Percentiles rank a stretch among this genome's conserved stretches.
Evolutionary conservation across 345 rosid species (phyloP).

Genomic region (Euphorbia pulcherrima): DNA sequence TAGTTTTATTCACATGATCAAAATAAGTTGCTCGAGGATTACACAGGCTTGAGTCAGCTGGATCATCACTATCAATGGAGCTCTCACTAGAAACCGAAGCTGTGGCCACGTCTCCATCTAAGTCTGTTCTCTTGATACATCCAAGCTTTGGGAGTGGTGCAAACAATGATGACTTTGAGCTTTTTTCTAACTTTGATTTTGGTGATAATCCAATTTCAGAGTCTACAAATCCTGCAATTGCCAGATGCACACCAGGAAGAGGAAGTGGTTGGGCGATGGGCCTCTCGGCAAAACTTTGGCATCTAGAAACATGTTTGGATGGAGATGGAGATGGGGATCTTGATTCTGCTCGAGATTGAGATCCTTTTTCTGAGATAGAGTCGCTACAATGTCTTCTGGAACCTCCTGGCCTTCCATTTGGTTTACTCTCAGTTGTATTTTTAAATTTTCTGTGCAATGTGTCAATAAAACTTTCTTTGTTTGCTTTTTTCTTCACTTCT

Average conservation of each 20-base stretch:
- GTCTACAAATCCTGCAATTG: slow-evolving; percentile 11
- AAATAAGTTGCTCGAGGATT: slow-evolving; percentile 21
- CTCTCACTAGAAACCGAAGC: slow-evolving; percentile 26
- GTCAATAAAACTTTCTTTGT: slow-evolving; percentile 30
- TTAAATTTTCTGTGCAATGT: slow-evolving; percentile 24
- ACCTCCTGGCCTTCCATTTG: slow-evolving; percentile 19
- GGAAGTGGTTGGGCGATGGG: slow-evolving; percentile 32
- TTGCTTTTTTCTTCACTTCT: slow-evolving; percentile 30
- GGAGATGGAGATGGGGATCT: slow-evolving; percentile 33
- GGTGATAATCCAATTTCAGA: slow-evolving; percentile 16
- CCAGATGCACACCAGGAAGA: slow-evolving; percentile 19
- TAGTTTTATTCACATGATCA: slow-evolving; percentile 22
- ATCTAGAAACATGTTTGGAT: slow-evolving; percentile 23
- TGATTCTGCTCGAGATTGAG: slow-evolving; percentile 26
- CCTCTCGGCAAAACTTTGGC: slow-evolving; percentile 33
- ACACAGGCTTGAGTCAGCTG: slow-evolving; percentile 12
- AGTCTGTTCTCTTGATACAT: slow-evolving; percentile 11
- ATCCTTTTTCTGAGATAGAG: slow-evolving; percentile 21
- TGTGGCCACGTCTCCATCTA: slow-evolving; percentile 25
- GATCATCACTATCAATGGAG: slow-evolving; percentile 24
- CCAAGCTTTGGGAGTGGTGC: slow-evolving; percentile 26
- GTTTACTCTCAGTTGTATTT: slow-evolving; percentile 19
- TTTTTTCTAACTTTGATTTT: slow-evolving; percentile 15
- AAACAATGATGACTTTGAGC: slow-evolving; percentile 13
- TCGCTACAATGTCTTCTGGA: slow-evolving; percentile 17